phyloP scores from a whole-genome alignment of 345 rosid genomes.

The Gossypium anomalum region DNA sequence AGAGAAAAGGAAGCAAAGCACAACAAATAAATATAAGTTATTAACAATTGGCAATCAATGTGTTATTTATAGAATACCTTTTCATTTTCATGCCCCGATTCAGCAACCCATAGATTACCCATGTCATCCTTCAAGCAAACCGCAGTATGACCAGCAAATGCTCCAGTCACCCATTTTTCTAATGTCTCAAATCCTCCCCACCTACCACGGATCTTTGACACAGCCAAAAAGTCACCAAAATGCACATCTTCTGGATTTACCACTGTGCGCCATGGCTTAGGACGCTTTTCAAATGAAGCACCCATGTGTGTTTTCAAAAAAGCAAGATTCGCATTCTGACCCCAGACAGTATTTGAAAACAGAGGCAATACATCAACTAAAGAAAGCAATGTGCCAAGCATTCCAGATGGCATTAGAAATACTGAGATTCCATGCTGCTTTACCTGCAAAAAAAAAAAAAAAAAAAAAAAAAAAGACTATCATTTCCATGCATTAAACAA shows the following conservation, averaged over 20 bases:
- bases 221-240: slow-evolving; percentile 86
- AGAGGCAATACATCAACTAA: slow-evolving; percentile 83
- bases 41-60: background rate
- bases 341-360: slow-evolving; percentile 88
- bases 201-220: slow-evolving; percentile 92
- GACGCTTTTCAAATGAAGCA: slow-evolving; percentile 77
- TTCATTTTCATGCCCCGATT: slow-evolving; percentile 98
- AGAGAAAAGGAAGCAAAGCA: background rate
- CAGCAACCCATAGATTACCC: slow-evolving; percentile 99
- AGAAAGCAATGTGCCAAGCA: slow-evolving; percentile 86
- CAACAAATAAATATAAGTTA: background rate
- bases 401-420: slow-evolving; percentile 97
- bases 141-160: slow-evolving; percentile 98
- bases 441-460: slow-evolving; percentile 45
- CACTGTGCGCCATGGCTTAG: slow-evolving; percentile 62
- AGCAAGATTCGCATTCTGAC: slow-evolving; percentile 82
- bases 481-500: slow-evolving; percentile 11
- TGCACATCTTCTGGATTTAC: slow-evolving; percentile 79
- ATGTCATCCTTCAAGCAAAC: slow-evolving; percentile 91
- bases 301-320: slow-evolving; percentile 89
- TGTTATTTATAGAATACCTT: slow-evolving; percentile 44
- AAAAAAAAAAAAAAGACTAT: slow-evolving; percentile 15
- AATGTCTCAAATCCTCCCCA: slow-evolving; percentile 99
- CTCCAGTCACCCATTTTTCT: slow-evolving; percentile 99
- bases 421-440: slow-evolving; percentile 91